Evolutionary conservation across 2,329 filamentous ascomycete genomes (phyloP).

Genomic region (Emmonsia crescens): DNA sequence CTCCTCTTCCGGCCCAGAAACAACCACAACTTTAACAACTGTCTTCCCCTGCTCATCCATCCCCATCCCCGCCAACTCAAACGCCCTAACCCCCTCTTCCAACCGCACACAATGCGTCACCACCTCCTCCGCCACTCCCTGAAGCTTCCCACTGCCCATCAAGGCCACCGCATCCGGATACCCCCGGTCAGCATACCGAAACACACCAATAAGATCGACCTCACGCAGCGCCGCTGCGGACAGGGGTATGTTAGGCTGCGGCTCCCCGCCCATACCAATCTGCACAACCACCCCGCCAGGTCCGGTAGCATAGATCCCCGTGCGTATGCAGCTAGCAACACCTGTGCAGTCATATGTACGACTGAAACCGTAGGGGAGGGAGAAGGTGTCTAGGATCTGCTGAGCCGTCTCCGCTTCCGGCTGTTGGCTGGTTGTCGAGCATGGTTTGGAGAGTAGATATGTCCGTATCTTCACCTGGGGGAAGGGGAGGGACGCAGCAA

Average conservation of each 20-base stretch:
- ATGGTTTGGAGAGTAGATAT: constrained; percentile 22
- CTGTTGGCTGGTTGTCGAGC: constrained; percentile 20
- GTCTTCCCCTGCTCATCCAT: constrained; percentile 42
- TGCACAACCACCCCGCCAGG: constrained; percentile 44
- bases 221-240: constrained; percentile 45
- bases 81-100: constrained; percentile 40
- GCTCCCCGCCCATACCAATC: constrained; percentile 47
- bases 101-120: constrained; percentile 42
- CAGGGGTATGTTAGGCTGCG: constrained; percentile 42
- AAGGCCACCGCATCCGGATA: constrained; percentile 46
- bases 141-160: constrained; percentile 40
- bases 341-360: constrained; percentile 39
- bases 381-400: constrained; percentile 19
- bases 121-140: constrained; percentile 40
- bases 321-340: constrained; percentile 35
- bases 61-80: constrained; percentile 41
- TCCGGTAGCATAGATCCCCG: constrained; percentile 34
- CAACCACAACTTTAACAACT: constrained; percentile 44
- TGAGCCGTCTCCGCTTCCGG: constrained; percentile 24
- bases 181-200: constrained; percentile 43
- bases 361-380: constrained; percentile 26
- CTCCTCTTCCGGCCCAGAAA: constrained; percentile 16
- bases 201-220: constrained; percentile 48
- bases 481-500: constrained; percentile 36
- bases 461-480: constrained; percentile 26